These are phyloP conservation scores for Inonotus hispidus DNA, from an alignment of 1,284 basidiomycete species.

Conservation along the genomic window DNA sequence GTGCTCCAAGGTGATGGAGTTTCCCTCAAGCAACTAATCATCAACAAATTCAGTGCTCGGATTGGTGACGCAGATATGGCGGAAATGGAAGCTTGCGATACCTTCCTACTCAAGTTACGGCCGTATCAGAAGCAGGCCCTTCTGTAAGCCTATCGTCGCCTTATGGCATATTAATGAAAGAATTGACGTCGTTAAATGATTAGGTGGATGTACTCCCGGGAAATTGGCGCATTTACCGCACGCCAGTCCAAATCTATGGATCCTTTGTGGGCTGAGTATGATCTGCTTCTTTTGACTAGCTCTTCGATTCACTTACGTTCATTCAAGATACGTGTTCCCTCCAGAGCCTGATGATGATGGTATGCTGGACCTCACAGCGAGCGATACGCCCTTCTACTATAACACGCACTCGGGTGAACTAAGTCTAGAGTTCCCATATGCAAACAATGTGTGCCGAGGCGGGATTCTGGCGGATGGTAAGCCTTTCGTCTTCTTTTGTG, in stretches of 20 bases:
- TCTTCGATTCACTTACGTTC: conserved; percentile 5
- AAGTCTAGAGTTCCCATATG: conserved; percentile 80
- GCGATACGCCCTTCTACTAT: conserved; percentile 76
- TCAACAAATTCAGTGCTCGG: conserved; percentile 58
- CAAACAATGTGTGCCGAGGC: conserved; percentile 75
- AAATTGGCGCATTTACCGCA: conserved; percentile 65
- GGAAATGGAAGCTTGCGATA: conserved; percentile 78
- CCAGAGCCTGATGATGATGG: conserved; percentile 41
- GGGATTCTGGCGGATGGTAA: conserved; percentile 80
- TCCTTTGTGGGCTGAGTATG: conserved; percentile 90
- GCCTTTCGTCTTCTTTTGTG: background rate
- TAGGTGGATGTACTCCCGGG: conserved; percentile 93
- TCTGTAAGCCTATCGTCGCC: conserved; percentile 35
- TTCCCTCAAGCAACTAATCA: background rate
- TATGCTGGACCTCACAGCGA: conserved; percentile 63
- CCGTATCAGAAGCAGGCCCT: conserved; percentile 95
- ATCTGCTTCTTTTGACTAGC: conserved; percentile 26
- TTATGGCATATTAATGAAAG: background rate
- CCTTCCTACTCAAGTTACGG: conserved; percentile 77
- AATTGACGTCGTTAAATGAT: conserved; percentile 3
- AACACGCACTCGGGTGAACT: conserved; percentile 95
- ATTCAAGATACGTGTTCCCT: conserved; percentile 62
- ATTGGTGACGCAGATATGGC: conserved; percentile 71
- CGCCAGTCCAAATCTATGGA: conserved; percentile 78
- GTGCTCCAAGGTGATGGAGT: background rate